Evolutionary conservation across 2,329 filamentous ascomycete species (phyloP), one percentile per base, ranked within the genome.

Genomic region (Gaeumannomyces tritici): DNA sequence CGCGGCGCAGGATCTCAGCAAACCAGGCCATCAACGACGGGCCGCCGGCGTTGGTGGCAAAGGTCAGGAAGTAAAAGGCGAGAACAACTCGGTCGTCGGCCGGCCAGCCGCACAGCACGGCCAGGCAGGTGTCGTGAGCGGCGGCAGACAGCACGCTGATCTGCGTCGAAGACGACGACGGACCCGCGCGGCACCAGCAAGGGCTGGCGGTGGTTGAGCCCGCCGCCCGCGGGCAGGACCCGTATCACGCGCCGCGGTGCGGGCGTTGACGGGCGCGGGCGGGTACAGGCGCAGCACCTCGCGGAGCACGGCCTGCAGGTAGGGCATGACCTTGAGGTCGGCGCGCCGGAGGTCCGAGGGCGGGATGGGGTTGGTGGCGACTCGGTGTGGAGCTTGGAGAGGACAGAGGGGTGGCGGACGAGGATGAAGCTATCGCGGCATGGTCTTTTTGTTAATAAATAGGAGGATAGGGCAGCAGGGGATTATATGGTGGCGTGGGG

Each of bases 221-320:
- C 80, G 62, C 80, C 80, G 57, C 80, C 80, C 1, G 70, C 66
- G 2, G 80, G 80, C 1, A 83, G 72, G 1, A 75, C 72, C n/a
- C 1, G 79, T 81, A 67, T 67, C 65, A 27, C 56, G 54, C n/a
- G 59, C 35, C 0, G 63, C 64, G 58, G 60, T 60, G 29, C 65
- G 62, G n/a, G 61, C 62, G 60, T 66, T 66, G 59, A 65, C 57
- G 3, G 65, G 64, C 15, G 51, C 31, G n/a, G 63, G 60, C 11
- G 68, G 67, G 57, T 66, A 69, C 3, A 69, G 64, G 21, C 68
- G 65, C 33, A 68, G 62, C 13, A 64, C 67, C 64, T 69, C 68
- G 12, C 66, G 67, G 42, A 71, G 63, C 54, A 67, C 64, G 35
- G 68, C 63, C 29, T 69, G 66, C 18, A 71, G 65, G 57, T 70